These are phyloP conservation scores for Pontederia crassipes DNA, from an alignment of 176 grass and related monocot genomes.

Conservation along the genomic window DNA sequence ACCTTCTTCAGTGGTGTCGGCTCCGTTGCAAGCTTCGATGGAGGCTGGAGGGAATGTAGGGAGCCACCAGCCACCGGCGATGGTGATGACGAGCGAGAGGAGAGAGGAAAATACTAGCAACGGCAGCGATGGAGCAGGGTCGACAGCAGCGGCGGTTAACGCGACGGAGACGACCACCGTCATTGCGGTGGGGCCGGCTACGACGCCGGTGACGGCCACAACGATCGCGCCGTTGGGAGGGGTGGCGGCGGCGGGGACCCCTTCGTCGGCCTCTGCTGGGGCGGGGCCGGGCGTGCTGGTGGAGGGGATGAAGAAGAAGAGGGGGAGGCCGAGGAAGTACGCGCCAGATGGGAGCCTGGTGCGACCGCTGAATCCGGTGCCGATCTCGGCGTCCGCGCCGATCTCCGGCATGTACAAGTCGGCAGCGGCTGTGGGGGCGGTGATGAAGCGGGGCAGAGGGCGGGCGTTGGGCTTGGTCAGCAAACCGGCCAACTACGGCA, in stretches of 20 bases:
- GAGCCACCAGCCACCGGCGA: too few species aligned
- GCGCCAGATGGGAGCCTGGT: constrained; percentile 74
- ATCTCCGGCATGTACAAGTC: constrained; percentile 55
- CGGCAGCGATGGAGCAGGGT: too few species aligned
- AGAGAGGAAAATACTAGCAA: too few species aligned
- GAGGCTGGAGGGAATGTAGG: too few species aligned
- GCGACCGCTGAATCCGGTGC: constrained; percentile 71
- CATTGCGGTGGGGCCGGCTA: too few species aligned
- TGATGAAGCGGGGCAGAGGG: constrained; percentile 83
- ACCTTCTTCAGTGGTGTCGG: too few species aligned
- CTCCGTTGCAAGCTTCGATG: too few species aligned
- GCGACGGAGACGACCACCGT: too few species aligned
- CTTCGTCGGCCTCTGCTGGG: not conserved
- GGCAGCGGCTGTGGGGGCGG: constrained; percentile 55
- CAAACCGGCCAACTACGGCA: constrained; percentile 15
- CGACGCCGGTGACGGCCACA: too few species aligned
- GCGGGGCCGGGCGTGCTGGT: constrained; percentile 8
- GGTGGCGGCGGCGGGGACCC: not conserved
- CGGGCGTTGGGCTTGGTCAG: constrained; percentile 47
- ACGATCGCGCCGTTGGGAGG: not conserved
- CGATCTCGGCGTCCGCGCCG: constrained; percentile 67
- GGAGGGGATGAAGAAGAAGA: constrained; percentile 48
- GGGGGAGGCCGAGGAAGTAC: constrained; percentile 86
- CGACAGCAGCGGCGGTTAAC: too few species aligned
- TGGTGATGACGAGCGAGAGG: too few species aligned